Conservation (phyloP, 2,329 filamentous ascomycete species). For the Exophiala lecanii-corni region DNA sequence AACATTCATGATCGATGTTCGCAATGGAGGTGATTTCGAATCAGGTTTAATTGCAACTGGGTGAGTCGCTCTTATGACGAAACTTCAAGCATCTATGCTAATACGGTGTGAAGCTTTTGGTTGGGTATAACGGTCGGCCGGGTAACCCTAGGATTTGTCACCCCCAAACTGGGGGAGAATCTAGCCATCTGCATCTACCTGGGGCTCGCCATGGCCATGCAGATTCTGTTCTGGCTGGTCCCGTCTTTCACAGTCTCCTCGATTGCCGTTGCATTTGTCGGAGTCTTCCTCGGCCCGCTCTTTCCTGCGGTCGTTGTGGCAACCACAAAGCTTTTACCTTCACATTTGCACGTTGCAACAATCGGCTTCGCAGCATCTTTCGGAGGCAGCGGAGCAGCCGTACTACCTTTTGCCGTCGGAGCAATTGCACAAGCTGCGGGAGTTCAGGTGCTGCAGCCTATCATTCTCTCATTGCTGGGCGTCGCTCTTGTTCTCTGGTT, state of each 20-base stretch:
- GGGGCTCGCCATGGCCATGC: constrained; percentile 55
- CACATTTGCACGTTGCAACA: constrained; percentile 68
- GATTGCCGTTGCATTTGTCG: constrained; percentile 65
- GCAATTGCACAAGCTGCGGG: constrained; percentile 51
- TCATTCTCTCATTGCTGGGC: constrained; percentile 52
- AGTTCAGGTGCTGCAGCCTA: constrained; percentile 57
- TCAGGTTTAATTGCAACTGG: constrained; percentile 67
- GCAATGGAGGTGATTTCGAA: constrained; percentile 59
- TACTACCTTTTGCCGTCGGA: constrained; percentile 43
- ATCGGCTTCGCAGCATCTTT: constrained; percentile 78
- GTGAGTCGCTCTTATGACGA: constrained; percentile 33
- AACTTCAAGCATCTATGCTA: background rate
- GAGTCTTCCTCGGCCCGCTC: constrained; percentile 74
- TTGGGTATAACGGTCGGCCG: constrained; percentile 72
- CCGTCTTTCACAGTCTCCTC: constrained; percentile 70
- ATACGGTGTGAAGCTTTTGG: constrained; percentile 59
- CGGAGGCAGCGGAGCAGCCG: constrained; percentile 63
- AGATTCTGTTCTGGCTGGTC: constrained; percentile 77
- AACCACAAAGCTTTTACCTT: constrained; percentile 68
- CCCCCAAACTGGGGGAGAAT: constrained; percentile 64
- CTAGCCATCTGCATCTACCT: constrained; percentile 61
- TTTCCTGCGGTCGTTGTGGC: constrained; percentile 72
- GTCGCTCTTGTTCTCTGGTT: constrained; percentile 51
- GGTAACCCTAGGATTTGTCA: constrained; percentile 70
- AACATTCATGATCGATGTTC: constrained; percentile 68